A percentile compares a stretch with the other conserved stretches of the same genome.
phyloP scores from a whole-genome alignment of 371 early-diverging fungal species.

The Zancudomyces culisetae region DNA sequence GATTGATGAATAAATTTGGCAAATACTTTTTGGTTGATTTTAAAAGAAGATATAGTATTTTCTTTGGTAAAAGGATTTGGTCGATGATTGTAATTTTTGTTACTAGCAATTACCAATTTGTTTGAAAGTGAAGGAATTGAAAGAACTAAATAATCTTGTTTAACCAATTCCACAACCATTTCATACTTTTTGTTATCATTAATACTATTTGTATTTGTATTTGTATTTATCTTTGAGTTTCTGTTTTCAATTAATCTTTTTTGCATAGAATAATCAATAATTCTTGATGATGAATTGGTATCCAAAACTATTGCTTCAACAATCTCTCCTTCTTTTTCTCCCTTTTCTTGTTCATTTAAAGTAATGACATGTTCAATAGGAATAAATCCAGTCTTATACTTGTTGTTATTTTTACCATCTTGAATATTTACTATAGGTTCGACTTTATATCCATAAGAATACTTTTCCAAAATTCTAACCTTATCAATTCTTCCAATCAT shows the following conservation, averaged over 20 bases:
- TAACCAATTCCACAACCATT: constrained; percentile 42
- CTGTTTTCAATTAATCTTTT: constrained; percentile 10
- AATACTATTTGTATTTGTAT: not conserved
- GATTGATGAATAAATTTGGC: no score
- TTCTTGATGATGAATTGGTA: constrained; percentile 33
- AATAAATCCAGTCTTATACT: constrained; percentile 38
- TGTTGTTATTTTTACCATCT: not conserved
- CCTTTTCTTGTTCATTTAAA: constrained; percentile 10
- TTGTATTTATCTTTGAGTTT: not conserved
- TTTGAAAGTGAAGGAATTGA: constrained; percentile 32
- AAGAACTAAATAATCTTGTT: constrained; percentile 50
- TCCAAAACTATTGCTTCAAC: constrained; percentile 39
- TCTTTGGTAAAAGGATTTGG: constrained; percentile 32
- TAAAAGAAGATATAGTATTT: no score
- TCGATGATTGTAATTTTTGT: constrained; percentile 32
- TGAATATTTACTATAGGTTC: constrained; percentile 14
- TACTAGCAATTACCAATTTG: constrained; percentile 31
- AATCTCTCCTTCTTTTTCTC: constrained; percentile 23
- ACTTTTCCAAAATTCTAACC: constrained; percentile 32
- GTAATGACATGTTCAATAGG: constrained; percentile 25
- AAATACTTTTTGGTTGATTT: no score
- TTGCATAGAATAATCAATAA: constrained; percentile 37
- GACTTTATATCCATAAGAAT: constrained; percentile 34
- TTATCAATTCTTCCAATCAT: constrained; percentile 18
- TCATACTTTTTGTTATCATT: constrained; percentile 9